Evolutionary conservation across 2,329 filamentous ascomycete genomes (phyloP).

Genomic region (Cordyceps farinosa): DNA sequence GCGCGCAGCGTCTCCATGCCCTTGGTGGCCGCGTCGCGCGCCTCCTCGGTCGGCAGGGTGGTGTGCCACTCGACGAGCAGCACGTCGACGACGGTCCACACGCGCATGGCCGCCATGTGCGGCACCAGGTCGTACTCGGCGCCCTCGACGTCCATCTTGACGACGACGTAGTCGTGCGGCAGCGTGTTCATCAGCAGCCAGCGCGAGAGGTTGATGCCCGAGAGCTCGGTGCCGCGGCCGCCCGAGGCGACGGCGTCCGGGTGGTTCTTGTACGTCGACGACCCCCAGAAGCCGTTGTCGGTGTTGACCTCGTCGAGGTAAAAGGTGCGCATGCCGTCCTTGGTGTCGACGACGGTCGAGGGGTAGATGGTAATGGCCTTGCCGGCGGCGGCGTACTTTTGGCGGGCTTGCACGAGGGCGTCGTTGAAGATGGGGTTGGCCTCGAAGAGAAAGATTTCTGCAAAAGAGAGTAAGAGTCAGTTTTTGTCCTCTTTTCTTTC

Average conservation of each 20-base stretch:
- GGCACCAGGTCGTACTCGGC: constrained; percentile 18
- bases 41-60: constrained; percentile 4
- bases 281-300: constrained; percentile 18
- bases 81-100: constrained; percentile 17
- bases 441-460: constrained; percentile 21
- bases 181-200: constrained; percentile 22
- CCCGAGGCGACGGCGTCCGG: constrained; percentile 17
- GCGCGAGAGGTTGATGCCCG: constrained; percentile 18
- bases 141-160: constrained; percentile 23
- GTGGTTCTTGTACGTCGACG: constrained; percentile 19
- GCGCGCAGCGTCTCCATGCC: not conserved
- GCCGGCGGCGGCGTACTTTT: constrained; percentile 7
- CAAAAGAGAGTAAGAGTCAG: not conserved
- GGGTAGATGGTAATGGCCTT: constrained; percentile 17
- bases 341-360: constrained; percentile 18
- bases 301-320: constrained; percentile 20
- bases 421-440: constrained; percentile 20
- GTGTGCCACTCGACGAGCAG: constrained; percentile 18
- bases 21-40: not conserved
- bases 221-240: constrained; percentile 18
- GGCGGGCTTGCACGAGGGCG: constrained; percentile 11
- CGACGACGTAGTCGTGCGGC: constrained; percentile 21
- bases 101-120: constrained; percentile 16
- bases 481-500: too few relatives aligned
- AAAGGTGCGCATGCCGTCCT: constrained; percentile 18